These are phyloP conservation scores for Cucurbita maxima DNA, from an alignment of 306 rosid genomes.

Conservation along the genomic window DNA sequence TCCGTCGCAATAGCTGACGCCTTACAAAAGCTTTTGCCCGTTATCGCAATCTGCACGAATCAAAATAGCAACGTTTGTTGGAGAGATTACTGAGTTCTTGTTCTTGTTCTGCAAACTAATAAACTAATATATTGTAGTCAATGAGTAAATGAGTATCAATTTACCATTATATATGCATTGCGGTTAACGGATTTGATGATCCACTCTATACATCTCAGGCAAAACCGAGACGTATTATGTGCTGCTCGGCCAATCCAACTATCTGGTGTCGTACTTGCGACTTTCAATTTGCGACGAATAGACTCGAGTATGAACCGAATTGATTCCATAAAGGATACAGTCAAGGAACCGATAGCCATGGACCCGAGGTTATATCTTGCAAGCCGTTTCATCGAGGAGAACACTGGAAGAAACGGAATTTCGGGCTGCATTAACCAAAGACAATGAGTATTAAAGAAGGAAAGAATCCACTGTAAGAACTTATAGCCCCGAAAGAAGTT, in stretches of 20 bases:
- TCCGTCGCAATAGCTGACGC: conserved; percentile 79
- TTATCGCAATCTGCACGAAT: conserved; percentile 64
- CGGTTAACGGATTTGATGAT: conserved; percentile 82
- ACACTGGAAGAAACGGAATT: conserved; percentile 85
- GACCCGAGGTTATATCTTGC: conserved; percentile 79
- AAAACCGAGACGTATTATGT: conserved; percentile 40
- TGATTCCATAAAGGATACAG: conserved; percentile 80
- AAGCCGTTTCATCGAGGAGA: conserved; percentile 78
- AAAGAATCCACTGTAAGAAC: neutral
- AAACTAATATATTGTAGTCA: neutral
- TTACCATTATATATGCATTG: conserved; percentile 94
- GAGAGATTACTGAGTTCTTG: neutral
- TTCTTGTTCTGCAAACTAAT: neutral
- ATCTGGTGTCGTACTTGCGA: conserved; percentile 32
- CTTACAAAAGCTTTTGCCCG: conserved; percentile 74
- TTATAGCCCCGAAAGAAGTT: neutral
- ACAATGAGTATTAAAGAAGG: neutral
- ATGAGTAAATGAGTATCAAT: neutral
- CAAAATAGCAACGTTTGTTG: neutral
- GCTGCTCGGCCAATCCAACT: conserved; percentile 53
- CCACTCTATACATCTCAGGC: conserved; percentile 71
- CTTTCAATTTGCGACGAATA: conserved; percentile 73
- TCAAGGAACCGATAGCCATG: conserved; percentile 80
- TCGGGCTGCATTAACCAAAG: conserved; percentile 52
- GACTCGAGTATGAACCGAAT: conserved; percentile 81